phyloP scores from a whole-genome alignment of 352 stramenopile species.

The Blastocystis sp. region DNA sequence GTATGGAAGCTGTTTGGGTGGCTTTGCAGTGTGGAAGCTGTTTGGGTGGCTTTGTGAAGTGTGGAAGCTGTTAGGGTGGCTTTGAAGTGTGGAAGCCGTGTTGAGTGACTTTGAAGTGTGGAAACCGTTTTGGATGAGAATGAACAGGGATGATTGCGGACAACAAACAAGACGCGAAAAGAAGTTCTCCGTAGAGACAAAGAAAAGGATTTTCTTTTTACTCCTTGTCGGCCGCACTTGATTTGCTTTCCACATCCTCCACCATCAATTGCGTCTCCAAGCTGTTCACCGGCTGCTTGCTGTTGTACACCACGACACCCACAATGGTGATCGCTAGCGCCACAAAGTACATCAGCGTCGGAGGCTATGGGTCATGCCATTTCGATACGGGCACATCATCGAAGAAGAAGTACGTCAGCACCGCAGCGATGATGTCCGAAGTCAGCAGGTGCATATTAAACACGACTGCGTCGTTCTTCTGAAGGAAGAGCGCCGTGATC shows the following conservation, averaged over 20 bases:
- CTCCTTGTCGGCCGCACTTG: neutral
- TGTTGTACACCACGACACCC: constrained; percentile 55
- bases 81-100: too few relatives aligned
- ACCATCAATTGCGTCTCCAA: neutral
- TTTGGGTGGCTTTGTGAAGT: too few relatives aligned
- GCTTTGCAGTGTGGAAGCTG: too few relatives aligned
- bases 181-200: constrained; percentile 62
- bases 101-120: too few relatives aligned
- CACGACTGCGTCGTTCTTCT: constrained; percentile 61
- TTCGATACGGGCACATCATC: neutral
- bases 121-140: too few relatives aligned
- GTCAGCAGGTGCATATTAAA: constrained; percentile 68
- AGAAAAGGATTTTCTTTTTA: constrained; percentile 65
- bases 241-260: neutral
- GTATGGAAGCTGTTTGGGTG: too few relatives aligned
- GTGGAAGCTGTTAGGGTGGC: too few relatives aligned
- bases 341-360: constrained; percentile 62
- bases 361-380: constrained; percentile 2
- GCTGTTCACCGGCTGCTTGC: constrained; percentile 12
- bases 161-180: neutral
- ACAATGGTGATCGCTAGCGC: constrained; percentile 63
- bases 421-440: constrained; percentile 52
- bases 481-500: constrained; percentile 37
- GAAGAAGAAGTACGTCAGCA: constrained; percentile 67
- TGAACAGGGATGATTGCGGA: too few relatives aligned